A percentile compares a stretch with the other conserved stretches of the same genome.
phyloP scores from a whole-genome alignment of 2,329 filamentous ascomycete species.

The Pseudopyricularia javanii region DNA sequence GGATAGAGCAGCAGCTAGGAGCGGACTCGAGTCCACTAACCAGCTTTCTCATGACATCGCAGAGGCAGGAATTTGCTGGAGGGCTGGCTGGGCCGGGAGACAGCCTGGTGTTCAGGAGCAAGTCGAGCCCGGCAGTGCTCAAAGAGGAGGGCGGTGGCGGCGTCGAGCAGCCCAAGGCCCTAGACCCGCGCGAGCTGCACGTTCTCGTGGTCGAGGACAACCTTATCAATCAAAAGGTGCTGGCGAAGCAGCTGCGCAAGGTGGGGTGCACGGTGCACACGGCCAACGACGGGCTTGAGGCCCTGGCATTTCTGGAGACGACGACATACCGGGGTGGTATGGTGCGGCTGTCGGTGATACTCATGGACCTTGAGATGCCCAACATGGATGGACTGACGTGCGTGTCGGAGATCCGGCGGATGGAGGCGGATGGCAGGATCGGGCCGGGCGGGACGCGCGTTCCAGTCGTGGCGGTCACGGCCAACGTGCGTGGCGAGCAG shows the following conservation, averaged over 20 bases:
- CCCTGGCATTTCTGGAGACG: slow-evolving; percentile 21
- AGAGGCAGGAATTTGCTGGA: slow-evolving; percentile 13
- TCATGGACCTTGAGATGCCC: slow-evolving; percentile 37
- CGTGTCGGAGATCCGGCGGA: slow-evolving; percentile 23
- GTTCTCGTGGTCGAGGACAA: slow-evolving; percentile 58
- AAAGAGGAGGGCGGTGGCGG: not conserved
- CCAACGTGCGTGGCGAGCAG: slow-evolving; percentile 29
- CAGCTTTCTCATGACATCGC: slow-evolving; percentile 8
- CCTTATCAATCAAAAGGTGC: slow-evolving; percentile 53
- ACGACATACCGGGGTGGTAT: slow-evolving; percentile 15
- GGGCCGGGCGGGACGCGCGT: slow-evolving; percentile 17
- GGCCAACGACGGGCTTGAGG: slow-evolving; percentile 52
- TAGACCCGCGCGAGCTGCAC: slow-evolving; percentile 35
- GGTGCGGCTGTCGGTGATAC: slow-evolving; percentile 22
- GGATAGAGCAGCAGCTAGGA: slow-evolving; percentile 4
- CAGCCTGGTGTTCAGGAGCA: slow-evolving; percentile 11
- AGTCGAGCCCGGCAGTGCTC: not conserved
- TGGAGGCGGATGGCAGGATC: slow-evolving; percentile 20
- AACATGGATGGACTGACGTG: slow-evolving; percentile 34
- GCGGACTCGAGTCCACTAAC: slow-evolving; percentile 1
- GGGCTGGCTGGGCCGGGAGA: slow-evolving; percentile 6
- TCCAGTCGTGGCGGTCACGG: slow-evolving; percentile 33
- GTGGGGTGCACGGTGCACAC: slow-evolving; percentile 46
- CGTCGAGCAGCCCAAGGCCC: not conserved
- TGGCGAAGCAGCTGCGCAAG: slow-evolving; percentile 51